Base-by-base conservation (phyloP, 2,329 filamentous ascomycete species). In the Sordariomycetes sp. region DNA sequence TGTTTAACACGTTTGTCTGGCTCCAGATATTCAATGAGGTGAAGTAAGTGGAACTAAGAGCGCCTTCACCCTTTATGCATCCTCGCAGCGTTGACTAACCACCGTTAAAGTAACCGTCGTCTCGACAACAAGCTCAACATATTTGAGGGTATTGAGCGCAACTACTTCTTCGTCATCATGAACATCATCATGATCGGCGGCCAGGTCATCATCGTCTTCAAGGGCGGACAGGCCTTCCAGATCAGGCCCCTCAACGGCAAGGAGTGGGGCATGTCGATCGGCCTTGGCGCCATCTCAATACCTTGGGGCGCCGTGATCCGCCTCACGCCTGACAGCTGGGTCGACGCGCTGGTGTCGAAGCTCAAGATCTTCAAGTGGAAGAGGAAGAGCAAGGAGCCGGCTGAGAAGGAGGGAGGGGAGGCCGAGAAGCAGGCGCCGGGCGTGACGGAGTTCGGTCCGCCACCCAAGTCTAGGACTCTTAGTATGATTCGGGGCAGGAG, bases 61-160 rank as follows among this genome's bases (percentile, higher is more conserved):
- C 3, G 10, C n/a, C 8, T 6, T 10, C 17, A 25, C n/a, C 3
- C 13, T 15, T 10, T 48, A 32, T 32, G 28, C 20, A 10, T 22
- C 24, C 8, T 20, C 20, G 7, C 17, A 32, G 10, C n/a, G 17
- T 10, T 20, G 62, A 64, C 67, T 67, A 60, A 67, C 62, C 22
- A n/a, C 22, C 79, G 75, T 6, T 20, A 17, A 52, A 56, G 55
- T 74, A 92, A 90, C 72, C 85, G 87, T 57, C 85, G 88, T 15
- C 79, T 95, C 17, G 90, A 95, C 70, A 95, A 95, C 70, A 82
- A 82, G 58, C 85, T 94, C 73, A 95, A 95, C 68, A 86, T 95
- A 58, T 89, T 95, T 59, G 89, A 95, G 68, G 87, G 87, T 57
- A 82, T 95, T 58, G 78, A 80, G 22, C 79, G 78, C 63, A 95